These are phyloP conservation scores for Eimeria praecox DNA, from an alignment of 169 alveolate species.

Conservation along the genomic window DNA sequence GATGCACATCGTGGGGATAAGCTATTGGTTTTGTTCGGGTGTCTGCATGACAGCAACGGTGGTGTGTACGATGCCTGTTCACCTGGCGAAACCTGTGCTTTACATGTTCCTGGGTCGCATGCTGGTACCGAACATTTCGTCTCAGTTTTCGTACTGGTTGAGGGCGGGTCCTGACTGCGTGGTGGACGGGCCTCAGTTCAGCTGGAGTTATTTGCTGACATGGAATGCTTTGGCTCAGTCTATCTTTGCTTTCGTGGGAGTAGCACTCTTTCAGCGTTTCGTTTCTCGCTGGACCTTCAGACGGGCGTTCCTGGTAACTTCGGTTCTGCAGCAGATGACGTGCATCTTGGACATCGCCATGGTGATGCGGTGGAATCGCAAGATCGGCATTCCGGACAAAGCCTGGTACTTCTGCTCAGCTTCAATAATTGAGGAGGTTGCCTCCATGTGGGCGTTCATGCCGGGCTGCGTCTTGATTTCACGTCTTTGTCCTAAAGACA, in stretches of 20 bases:
- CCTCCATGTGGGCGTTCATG: conserved; percentile 80
- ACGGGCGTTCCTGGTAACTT: conserved; percentile 70
- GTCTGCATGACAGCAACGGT: conserved; percentile 51
- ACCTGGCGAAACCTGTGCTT: conserved; percentile 72
- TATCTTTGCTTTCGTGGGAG: conserved; percentile 64
- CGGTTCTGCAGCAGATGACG: conserved; percentile 67
- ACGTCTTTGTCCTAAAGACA: conserved; percentile 60
- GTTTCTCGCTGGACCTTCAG: conserved; percentile 79
- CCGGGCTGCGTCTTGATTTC: conserved; percentile 77
- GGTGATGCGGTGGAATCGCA: conserved; percentile 75
- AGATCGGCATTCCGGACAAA: conserved; percentile 75
- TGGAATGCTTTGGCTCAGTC: conserved; percentile 53
- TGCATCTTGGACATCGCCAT: conserved; percentile 70
- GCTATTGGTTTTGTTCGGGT: conserved; percentile 66
- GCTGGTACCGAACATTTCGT: conserved; percentile 71
- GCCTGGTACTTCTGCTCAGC: conserved; percentile 79
- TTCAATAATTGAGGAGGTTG: conserved; percentile 72
- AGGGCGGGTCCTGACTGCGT: conserved; percentile 81
- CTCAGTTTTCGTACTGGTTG: conserved; percentile 77
- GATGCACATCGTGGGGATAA: conserved; percentile 62
- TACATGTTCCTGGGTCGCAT: conserved; percentile 69
- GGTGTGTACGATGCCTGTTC: conserved; percentile 64
- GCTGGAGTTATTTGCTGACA: conserved; percentile 76
- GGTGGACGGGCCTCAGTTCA: conserved; percentile 77
- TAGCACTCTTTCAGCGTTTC: conserved; percentile 71